Evolutionary conservation across 2,329 filamentous ascomycete genomes (phyloP).

Genomic region (Ceratocystis lukuohia): DNA sequence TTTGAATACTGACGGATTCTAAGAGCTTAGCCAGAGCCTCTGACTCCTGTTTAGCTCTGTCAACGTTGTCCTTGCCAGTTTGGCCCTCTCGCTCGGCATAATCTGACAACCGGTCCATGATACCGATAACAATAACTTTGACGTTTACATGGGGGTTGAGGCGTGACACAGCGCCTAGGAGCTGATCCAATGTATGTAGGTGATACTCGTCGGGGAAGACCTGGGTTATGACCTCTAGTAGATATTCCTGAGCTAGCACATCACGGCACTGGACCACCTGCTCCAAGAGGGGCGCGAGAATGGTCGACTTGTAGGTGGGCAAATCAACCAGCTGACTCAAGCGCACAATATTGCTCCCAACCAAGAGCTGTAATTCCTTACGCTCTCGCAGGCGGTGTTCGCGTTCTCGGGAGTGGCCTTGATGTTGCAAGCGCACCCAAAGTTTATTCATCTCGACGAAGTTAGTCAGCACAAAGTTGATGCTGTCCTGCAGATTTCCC

Average conservation of each 20-base stretch:
- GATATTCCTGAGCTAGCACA: slow-evolving; percentile 91
- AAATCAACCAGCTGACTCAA: slow-evolving; percentile 92
- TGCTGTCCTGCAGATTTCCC: slow-evolving; percentile 90
- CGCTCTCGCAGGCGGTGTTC: slow-evolving; percentile 89
- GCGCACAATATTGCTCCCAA: slow-evolving; percentile 90
- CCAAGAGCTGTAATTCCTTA: slow-evolving; percentile 86
- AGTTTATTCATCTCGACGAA: slow-evolving; percentile 99
- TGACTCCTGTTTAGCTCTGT: slow-evolving; percentile 54
- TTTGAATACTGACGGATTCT: slow-evolving; percentile 60
- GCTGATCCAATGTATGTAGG: slow-evolving; percentile 87
- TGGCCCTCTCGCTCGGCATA: slow-evolving; percentile 85
- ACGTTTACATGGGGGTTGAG: slow-evolving; percentile 95
- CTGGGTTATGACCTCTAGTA: slow-evolving; percentile 95
- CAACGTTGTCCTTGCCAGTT: slow-evolving; percentile 55
- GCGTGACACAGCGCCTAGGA: slow-evolving; percentile 81
- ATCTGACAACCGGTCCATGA: slow-evolving; percentile 91
- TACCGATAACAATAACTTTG: slow-evolving; percentile 91
- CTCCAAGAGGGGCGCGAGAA: slow-evolving; percentile 77
- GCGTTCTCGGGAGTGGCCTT: slow-evolving; percentile 87
- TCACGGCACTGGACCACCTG: slow-evolving; percentile 97
- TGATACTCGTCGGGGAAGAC: slow-evolving; percentile 99
- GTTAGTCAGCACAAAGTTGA: slow-evolving; percentile 95
- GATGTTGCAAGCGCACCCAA: slow-evolving; percentile 94
- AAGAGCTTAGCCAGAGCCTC: slow-evolving; percentile 68
- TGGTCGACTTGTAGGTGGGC: slow-evolving; percentile 82